Evolutionary conservation across 1,284 basidiomycete species (phyloP).

Genomic region (Ustilago crameri): DNA sequence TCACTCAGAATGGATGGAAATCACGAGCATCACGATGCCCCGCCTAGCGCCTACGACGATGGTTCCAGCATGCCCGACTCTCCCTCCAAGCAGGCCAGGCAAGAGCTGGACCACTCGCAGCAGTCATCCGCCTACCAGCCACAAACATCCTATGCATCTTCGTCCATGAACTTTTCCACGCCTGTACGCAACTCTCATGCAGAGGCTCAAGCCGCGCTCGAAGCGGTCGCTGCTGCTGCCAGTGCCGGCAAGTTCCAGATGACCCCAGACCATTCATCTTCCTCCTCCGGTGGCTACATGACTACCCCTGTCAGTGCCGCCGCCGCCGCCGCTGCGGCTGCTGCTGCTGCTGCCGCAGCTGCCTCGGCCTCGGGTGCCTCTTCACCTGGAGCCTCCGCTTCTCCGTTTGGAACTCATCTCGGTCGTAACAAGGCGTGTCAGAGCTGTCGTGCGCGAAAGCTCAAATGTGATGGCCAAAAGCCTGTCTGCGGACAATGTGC

Average conservation of each 20-base stretch:
- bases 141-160: slow-evolving; percentile 27
- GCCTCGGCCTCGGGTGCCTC: slow-evolving; percentile 12
- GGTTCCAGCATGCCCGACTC: slow-evolving; percentile 8
- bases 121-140: slow-evolving; percentile 27
- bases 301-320: slow-evolving; percentile 36
- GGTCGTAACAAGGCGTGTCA: slow-evolving; percentile 60
- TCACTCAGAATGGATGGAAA: slow-evolving; percentile 15
- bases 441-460: slow-evolving; percentile 59
- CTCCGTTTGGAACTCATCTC: slow-evolving; percentile 57
- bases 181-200: slow-evolving; percentile 44
- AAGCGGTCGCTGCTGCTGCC: slow-evolving; percentile 43
- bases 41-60: slow-evolving; percentile 29
- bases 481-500: slow-evolving; percentile 59
- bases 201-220: slow-evolving; percentile 48
- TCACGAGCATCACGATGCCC: slow-evolving; percentile 24
- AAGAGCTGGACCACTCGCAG: slow-evolving; percentile 26
- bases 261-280: slow-evolving; percentile 30
- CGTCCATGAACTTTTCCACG: slow-evolving; percentile 30
- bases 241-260: slow-evolving; percentile 48
- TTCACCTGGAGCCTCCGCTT: slow-evolving; percentile 19
- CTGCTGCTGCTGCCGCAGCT: slow-evolving; percentile 37
- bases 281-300: slow-evolving; percentile 31
- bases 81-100: slow-evolving; percentile 20
- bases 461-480: slow-evolving; percentile 59
- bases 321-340: slow-evolving; percentile 34